phyloP scores from a whole-genome alignment of 371 early-diverging fungal genomes.

The Mortierella polycephala region DNA sequence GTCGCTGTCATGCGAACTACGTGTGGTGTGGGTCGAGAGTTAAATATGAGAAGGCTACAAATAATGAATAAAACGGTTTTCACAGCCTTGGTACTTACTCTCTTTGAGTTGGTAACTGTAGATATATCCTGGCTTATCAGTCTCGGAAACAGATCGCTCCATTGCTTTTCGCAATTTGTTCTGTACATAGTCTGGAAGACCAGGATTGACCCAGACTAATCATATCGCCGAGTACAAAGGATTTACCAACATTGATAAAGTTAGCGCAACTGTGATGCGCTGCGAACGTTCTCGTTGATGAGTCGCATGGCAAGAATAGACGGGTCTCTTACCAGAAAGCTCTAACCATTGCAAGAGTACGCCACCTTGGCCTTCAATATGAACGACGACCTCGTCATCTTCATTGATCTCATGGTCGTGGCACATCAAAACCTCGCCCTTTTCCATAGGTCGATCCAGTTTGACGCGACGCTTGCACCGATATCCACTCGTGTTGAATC shows the following conservation, averaged over 20 bases:
- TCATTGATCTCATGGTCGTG: conserved; percentile 48
- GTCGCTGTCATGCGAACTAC: conserved; percentile 37
- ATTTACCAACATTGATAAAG: neutral
- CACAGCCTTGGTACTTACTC: conserved; percentile 15
- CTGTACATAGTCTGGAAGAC: conserved; percentile 48
- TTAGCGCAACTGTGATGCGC: neutral
- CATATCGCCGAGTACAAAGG: neutral
- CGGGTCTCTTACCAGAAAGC: conserved; percentile 27
- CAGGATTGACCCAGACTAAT: conserved; percentile 50
- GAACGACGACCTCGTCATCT: conserved; percentile 48
- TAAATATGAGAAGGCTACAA: neutral
- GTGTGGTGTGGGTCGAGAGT: too few relatives aligned
- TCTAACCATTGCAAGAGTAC: conserved; percentile 51
- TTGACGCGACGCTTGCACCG: conserved; percentile 53
- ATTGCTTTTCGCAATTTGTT: conserved; percentile 57
- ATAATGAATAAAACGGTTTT: neutral
- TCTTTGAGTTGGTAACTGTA: conserved; percentile 59
- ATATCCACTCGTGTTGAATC: conserved; percentile 43
- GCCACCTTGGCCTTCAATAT: conserved; percentile 51
- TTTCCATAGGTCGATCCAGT: conserved; percentile 38
- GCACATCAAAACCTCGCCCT: conserved; percentile 48
- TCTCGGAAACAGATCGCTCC: conserved; percentile 58
- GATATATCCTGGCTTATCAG: conserved; percentile 63
- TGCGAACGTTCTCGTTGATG: too few relatives aligned
- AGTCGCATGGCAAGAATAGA: neutral